phyloP scores from a whole-genome alignment of 208 protist genomes.

The Trypanosoma cruzi region DNA sequence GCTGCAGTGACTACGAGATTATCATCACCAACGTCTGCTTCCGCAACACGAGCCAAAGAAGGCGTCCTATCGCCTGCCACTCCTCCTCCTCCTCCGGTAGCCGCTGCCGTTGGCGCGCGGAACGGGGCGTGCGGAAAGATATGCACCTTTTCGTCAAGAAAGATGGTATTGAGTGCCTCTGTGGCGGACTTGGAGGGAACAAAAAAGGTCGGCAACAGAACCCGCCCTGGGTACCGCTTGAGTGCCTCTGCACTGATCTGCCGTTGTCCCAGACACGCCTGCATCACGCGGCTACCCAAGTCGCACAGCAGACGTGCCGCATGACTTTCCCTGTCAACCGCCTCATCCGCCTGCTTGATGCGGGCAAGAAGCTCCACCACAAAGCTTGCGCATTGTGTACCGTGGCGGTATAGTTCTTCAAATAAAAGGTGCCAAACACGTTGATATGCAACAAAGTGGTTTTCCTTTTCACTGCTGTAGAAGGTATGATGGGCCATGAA shows the following conservation, averaged over 20 bases:
- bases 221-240: conserved; percentile 64
- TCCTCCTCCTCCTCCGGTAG: neutral
- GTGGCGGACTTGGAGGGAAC: conserved; percentile 26
- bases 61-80: conserved; percentile 1
- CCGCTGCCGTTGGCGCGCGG: conserved; percentile 25
- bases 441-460: conserved; percentile 69
- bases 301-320: conserved; percentile 72
- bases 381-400: conserved; percentile 69
- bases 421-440: conserved; percentile 82
- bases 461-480: conserved; percentile 56
- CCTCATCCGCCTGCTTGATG: conserved; percentile 79
- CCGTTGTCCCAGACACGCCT: conserved; percentile 58
- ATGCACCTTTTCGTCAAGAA: conserved; percentile 42
- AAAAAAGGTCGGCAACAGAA: conserved; percentile 77
- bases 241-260: conserved; percentile 54
- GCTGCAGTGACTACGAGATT: neutral
- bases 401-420: conserved; percentile 75
- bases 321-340: conserved; percentile 44
- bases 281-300: conserved; percentile 62
- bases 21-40: neutral
- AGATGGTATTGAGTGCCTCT: conserved; percentile 45
- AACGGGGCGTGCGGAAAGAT: conserved; percentile 59
- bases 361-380: conserved; percentile 68
- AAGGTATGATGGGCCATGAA: conserved; percentile 80
- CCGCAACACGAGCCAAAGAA: neutral